phyloP scores from a whole-genome alignment of 768 basidiomycete species.

The Paxillus involutus region DNA sequence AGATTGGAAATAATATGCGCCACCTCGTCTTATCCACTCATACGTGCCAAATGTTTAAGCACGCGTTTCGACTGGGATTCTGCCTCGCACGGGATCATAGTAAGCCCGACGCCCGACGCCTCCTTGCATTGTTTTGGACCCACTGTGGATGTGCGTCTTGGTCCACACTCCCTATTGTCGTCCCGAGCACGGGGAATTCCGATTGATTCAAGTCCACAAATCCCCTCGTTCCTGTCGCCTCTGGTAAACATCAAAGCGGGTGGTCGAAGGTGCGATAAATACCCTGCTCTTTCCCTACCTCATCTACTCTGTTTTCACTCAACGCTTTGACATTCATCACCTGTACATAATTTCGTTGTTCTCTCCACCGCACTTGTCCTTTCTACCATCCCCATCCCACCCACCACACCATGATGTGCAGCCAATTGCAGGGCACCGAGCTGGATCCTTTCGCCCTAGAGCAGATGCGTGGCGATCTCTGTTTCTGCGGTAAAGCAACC shows the following conservation, averaged over 20 bases:
- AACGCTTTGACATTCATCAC: not conserved
- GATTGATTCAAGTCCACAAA: not conserved
- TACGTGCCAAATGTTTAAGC: too few relatives aligned
- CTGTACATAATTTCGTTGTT: not conserved
- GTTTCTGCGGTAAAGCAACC: conserved; percentile 27
- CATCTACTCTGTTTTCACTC: not conserved
- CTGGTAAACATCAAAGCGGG: conserved; percentile 8
- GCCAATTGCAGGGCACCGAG: not conserved
- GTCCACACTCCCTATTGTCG: conserved; percentile 5
- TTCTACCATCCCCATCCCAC: not conserved
- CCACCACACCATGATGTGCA: conserved; percentile 5
- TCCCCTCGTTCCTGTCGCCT: too few relatives aligned
- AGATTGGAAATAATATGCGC: too few relatives aligned
- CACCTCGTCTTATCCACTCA: too few relatives aligned
- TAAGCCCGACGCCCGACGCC: conserved; percentile 2
- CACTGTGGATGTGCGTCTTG: not conserved
- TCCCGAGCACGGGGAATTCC: not conserved
- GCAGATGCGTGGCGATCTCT: conserved; percentile 7
- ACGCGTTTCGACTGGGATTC: too few relatives aligned
- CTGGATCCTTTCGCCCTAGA: conserved; percentile 13
- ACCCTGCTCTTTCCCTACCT: not conserved
- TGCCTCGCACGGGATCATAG: not conserved
- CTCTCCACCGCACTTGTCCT: not conserved
- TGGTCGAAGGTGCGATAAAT: conserved; percentile 12
- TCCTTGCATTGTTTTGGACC: not conserved